Base-by-base conservation (phyloP, 1,284 basidiomycete species). In the Melanopsichium pennsylvanicum region DNA sequence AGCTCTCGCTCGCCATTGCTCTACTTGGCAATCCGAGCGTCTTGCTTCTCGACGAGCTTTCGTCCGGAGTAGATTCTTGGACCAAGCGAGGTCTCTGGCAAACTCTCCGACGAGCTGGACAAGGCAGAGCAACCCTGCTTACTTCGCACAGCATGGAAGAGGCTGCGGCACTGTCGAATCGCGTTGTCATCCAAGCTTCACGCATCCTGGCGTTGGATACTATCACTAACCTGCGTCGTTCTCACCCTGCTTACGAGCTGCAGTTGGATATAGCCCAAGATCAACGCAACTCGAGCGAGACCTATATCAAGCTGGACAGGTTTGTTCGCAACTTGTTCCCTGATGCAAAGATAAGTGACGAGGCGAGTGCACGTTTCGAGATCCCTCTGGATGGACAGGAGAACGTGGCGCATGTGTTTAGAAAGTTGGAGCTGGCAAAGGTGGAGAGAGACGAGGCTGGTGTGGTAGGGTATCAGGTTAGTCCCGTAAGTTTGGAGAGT, bases 41-140 rank as follows among this genome's bases (percentile, higher is more conserved):
- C 9, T 82, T 92, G 4, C 84, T 91, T 33, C 89, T 92, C 37
- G 90, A 92, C 72, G 90, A 92, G 78, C 90, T 90, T 76, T 90
- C 88, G 3, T 90, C 89, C 1, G 90, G 90, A 5, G 87, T 91
- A 21, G 90, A 91, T 77, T 88, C 90, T 3, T 90, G 87, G 81
- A 90, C 88, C 84, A 91, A 91, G 81, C 84, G 90, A 36, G 88
- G 90, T 21, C 89, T 91, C 85, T 92, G 90, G 90, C 83, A 83
- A 15, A 90, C 88, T 0, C 82, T 91, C 39, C 84, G 87, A 55
- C 85, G 85, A 32, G 87, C 89, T 4, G 86, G 87, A 2, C 52
- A 70, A 34, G 74, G 79, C 7, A 57, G 76, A 11, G 75, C 77
- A 0, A 82, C 82, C 12, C 75, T 83, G 33, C 74, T 81, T 56